phyloP scores from a whole-genome alignment of 1,284 basidiomycete genomes.

The Irpex rosettiformis region DNA sequence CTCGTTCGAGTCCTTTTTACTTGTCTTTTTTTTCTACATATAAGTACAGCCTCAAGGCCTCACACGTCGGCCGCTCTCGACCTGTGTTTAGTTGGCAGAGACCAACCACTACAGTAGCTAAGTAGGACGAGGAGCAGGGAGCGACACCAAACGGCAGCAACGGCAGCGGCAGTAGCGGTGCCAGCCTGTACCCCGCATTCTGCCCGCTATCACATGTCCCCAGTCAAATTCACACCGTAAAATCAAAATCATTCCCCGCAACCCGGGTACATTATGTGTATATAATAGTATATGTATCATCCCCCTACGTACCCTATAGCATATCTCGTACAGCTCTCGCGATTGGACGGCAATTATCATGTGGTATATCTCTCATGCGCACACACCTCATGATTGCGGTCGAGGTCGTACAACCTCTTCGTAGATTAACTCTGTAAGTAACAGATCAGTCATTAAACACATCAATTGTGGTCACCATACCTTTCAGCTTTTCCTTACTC shows the following conservation, averaged over 20 bases:
- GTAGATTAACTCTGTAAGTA: slow-evolving; percentile 49
- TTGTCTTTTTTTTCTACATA: neutral
- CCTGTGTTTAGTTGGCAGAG: no score
- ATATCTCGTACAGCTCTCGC: neutral
- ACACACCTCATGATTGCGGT: neutral
- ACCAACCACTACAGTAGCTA: neutral
- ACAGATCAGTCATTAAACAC: slow-evolving; percentile 16
- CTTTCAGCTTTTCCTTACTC: slow-evolving; percentile 67
- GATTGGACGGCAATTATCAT: neutral
- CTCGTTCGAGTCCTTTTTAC: neutral
- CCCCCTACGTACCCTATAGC: neutral
- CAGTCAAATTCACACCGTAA: neutral
- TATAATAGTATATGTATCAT: no score
- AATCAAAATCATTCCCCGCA: neutral
- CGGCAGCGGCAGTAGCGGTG: neutral
- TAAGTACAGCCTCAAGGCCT: no score
- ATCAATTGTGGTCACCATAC: slow-evolving; percentile 43
- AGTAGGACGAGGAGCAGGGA: neutral
- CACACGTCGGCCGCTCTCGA: neutral
- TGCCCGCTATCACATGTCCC: slow-evolving; percentile 2
- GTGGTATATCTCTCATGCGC: neutral
- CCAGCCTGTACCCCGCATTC: neutral
- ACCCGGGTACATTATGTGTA: neutral
- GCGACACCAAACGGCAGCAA: neutral
- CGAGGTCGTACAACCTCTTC: slow-evolving; percentile 47